Evolutionary conservation across 2,329 filamentous ascomycete species (phyloP).

Genomic region (Fusarium clavum): DNA sequence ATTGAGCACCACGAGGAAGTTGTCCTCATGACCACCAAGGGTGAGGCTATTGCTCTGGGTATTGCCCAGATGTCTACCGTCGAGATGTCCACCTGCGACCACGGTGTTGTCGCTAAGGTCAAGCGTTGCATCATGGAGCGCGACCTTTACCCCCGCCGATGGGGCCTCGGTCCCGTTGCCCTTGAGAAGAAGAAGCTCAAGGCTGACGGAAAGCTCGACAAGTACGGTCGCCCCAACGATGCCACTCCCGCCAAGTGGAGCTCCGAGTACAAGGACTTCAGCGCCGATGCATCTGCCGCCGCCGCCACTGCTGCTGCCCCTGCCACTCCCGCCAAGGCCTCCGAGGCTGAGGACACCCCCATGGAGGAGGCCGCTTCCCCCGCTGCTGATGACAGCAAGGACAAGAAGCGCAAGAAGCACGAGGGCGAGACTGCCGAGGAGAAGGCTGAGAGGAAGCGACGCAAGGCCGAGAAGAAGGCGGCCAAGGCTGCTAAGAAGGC

Average conservation of each 20-base stretch:
- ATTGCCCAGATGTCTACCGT: slow-evolving; percentile 99
- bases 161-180: slow-evolving; percentile 94
- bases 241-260: slow-evolving; percentile 95
- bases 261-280: slow-evolving; percentile 91
- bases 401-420: slow-evolving; percentile 82
- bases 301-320: slow-evolving; percentile 58
- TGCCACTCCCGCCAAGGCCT: slow-evolving; percentile 52
- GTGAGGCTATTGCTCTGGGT: slow-evolving; percentile 95
- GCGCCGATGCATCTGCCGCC: slow-evolving; percentile 61
- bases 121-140: slow-evolving; percentile 99
- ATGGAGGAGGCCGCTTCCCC: slow-evolving; percentile 52
- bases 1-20: slow-evolving; percentile 97
- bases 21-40: slow-evolving; percentile 98
- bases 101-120: slow-evolving; percentile 97
- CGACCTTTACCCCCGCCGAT: slow-evolving; percentile 94
- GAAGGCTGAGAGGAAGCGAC: slow-evolving; percentile 70
- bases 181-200: slow-evolving; percentile 99
- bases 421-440: slow-evolving; percentile 80
- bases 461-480: slow-evolving; percentile 71
- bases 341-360: slow-evolving; percentile 54
- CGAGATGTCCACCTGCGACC: slow-evolving; percentile 95
- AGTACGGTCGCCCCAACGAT: slow-evolving; percentile 94
- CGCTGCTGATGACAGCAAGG: slow-evolving; percentile 66
- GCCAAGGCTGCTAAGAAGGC: slow-evolving; percentile 68
- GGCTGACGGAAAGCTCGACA: slow-evolving; percentile 96